Percentiles rank a stretch among this genome's conserved stretches.
Evolutionary conservation across 2,329 filamentous ascomycete genomes (phyloP).

Genomic region (Cladorrhinum sp.): DNA sequence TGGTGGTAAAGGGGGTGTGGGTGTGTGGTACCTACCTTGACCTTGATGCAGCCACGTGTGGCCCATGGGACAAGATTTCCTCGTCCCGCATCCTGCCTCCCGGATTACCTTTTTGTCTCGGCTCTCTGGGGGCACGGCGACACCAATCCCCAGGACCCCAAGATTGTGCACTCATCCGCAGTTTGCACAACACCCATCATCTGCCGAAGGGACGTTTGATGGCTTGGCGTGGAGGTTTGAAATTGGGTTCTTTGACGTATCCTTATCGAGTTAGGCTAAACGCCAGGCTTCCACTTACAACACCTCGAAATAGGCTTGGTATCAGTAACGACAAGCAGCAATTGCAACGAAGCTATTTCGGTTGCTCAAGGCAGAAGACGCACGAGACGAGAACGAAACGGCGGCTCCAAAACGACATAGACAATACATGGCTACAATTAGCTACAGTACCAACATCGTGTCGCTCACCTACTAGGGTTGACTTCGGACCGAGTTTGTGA

Average conservation of each 20-base stretch:
- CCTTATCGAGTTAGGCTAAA: constrained; percentile 5
- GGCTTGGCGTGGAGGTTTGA: not conserved
- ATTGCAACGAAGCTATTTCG: constrained; percentile 1
- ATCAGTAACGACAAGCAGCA: not conserved
- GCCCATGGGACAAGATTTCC: constrained; percentile 8
- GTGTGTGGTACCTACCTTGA: not conserved
- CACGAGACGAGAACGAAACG: not conserved
- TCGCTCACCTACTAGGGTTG: not conserved
- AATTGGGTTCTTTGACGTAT: not conserved
- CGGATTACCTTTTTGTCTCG: constrained; percentile 5
- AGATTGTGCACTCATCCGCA: not conserved
- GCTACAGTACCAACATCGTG: not conserved
- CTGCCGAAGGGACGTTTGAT: not conserved
- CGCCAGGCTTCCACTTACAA: constrained; percentile 5
- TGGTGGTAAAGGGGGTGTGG: not conserved
- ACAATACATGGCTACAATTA: not conserved
- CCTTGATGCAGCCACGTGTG: constrained; percentile 17
- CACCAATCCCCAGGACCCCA: not conserved
- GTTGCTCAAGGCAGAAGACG: not conserved
- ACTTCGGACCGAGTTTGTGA: not conserved
- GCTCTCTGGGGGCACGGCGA: constrained; percentile 7
- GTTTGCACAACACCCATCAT: not conserved
- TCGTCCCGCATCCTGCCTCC: not conserved
- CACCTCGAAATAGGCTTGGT: constrained; percentile 1
- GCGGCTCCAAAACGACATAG: not conserved